Conservation (phyloP, 805 yeast species). For the Metschnikowia matae region DNA sequence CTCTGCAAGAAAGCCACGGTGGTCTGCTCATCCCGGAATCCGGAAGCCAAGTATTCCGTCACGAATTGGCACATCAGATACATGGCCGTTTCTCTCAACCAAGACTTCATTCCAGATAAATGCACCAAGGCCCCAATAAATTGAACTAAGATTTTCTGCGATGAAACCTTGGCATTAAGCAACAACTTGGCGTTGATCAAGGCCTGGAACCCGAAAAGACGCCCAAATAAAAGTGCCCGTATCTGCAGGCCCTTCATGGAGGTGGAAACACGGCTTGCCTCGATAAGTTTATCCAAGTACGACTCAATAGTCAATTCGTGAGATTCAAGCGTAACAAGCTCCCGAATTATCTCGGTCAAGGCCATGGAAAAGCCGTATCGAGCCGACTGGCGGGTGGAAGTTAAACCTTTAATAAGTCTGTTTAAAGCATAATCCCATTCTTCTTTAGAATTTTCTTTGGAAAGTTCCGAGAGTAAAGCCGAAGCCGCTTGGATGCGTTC, state of each 20-base stretch:
- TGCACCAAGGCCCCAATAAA: conserved; percentile 49
- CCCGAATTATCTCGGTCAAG: conserved; percentile 58
- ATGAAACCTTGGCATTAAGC: conserved; percentile 16
- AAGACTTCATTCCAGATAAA: conserved; percentile 62
- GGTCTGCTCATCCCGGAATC: conserved; percentile 15
- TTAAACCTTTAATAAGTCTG: conserved; percentile 74
- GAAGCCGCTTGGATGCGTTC: conserved; percentile 76
- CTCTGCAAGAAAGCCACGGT: conserved; percentile 34
- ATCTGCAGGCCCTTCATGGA: conserved; percentile 75
- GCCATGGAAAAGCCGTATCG: conserved; percentile 88
- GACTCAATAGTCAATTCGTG: conserved; percentile 30
- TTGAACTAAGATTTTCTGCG: conserved; percentile 28
- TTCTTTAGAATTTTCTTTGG: conserved; percentile 33
- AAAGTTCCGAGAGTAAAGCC: conserved; percentile 56
- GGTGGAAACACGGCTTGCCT: conserved; percentile 28
- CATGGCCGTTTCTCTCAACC: conserved; percentile 82
- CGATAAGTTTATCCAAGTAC: conserved; percentile 38
- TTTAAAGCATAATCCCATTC: conserved; percentile 83
- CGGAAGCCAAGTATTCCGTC: conserved; percentile 11
- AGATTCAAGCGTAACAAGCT: conserved; percentile 28
- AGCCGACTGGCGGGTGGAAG: conserved; percentile 79
- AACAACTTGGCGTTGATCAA: conserved; percentile 46
- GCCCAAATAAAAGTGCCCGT: conserved; percentile 75
- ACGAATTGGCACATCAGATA: conserved; percentile 61
- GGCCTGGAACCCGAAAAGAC: conserved; percentile 78